Evolutionary conservation across 2,329 filamentous ascomycete genomes (phyloP).

Genomic region (Neoascochyta sp.): DNA sequence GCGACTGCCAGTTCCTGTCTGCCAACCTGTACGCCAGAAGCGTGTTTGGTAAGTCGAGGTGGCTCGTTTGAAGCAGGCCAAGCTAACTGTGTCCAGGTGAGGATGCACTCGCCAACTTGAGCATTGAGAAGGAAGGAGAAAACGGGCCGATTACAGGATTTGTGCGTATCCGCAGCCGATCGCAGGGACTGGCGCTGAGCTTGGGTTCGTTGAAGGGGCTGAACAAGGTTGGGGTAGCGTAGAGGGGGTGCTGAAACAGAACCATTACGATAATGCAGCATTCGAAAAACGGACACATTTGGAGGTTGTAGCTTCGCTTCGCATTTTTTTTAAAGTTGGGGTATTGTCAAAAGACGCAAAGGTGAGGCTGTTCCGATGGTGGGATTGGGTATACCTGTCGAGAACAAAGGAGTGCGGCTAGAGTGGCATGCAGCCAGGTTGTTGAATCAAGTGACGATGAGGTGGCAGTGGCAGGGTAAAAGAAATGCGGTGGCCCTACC

Average conservation of each 20-base stretch:
- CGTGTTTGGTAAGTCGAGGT: slow-evolving; percentile 79
- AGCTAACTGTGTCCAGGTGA: slow-evolving; percentile 61
- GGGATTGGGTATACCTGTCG: too few relatives aligned
- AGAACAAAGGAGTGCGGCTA: too few relatives aligned
- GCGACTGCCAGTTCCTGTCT: slow-evolving; percentile 96
- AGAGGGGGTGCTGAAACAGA: slow-evolving; percentile 4
- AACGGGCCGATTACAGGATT: slow-evolving; percentile 95
- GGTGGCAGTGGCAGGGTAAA: too few relatives aligned
- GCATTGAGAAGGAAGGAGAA: slow-evolving; percentile 95
- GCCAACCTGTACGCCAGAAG: slow-evolving; percentile 95
- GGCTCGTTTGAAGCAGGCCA: too few relatives aligned
- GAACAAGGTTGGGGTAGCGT: slow-evolving; percentile 50
- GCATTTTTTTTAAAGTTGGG: too few relatives aligned
- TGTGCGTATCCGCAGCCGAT: slow-evolving; percentile 94
- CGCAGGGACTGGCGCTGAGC: slow-evolving; percentile 89
- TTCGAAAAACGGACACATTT: too few relatives aligned
- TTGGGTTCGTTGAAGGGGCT: slow-evolving; percentile 91
- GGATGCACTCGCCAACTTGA: slow-evolving; percentile 95
- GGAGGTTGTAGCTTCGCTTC: too few relatives aligned
- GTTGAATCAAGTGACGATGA: too few relatives aligned
- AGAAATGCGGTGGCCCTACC: too few relatives aligned
- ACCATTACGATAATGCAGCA: slow-evolving; percentile 7
- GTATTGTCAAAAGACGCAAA: too few relatives aligned
- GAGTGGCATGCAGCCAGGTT: too few relatives aligned
- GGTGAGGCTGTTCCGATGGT: too few relatives aligned